Base-by-base conservation (phyloP, 1,284 basidiomycete genomes). In the Boletus hoseneyae region DNA sequence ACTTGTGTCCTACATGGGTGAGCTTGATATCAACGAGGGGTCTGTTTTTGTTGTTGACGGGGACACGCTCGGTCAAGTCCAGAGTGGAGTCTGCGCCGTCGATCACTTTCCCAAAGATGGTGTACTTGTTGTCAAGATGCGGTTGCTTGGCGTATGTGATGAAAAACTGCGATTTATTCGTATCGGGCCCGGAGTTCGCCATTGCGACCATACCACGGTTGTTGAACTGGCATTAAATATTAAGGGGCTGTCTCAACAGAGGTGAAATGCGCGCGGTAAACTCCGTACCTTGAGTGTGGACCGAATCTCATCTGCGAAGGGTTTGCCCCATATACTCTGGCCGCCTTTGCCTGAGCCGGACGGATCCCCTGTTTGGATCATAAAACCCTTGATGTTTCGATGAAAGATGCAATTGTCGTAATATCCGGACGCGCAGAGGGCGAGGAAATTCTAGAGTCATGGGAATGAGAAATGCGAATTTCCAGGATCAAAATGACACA, bases 81-180 rank as follows among this genome's bases (percentile, higher is more conserved):
- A 97, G 73, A 1, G 93, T 90, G 6, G 88, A 83, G 65, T 97
- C 93, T 12, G 80, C 80, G 15, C 94, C 94, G 64, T 97, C 94
- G 58, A 97, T 97, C n/a, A 97, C 93, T 67, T 83, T 87, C 42
- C 93, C 94, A 58, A 97, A 86, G 54, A 97, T 96, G 6, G 92
- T 93, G 73, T 97, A 96, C 70, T 97, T 97, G 50, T 85, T 85
- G 66, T 97, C 93, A 19, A 97, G 80, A 64, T 96, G 93, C 1
- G 89, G 72, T 62, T 97, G 93, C 64, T 97, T 97, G 1, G 87
- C 75, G 65, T 96, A 97, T 2, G 93, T 87, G 65, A 97, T 85
- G 72, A 97, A 96, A 73, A 97, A 96, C 71, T 96, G 87, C 3
- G 91, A 92, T 70, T 96, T 97, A 74, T 97, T 97, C 18, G 89